phyloP scores from a whole-genome alignment of 2,329 filamentous ascomycete genomes.

The Huntiella savannae region DNA sequence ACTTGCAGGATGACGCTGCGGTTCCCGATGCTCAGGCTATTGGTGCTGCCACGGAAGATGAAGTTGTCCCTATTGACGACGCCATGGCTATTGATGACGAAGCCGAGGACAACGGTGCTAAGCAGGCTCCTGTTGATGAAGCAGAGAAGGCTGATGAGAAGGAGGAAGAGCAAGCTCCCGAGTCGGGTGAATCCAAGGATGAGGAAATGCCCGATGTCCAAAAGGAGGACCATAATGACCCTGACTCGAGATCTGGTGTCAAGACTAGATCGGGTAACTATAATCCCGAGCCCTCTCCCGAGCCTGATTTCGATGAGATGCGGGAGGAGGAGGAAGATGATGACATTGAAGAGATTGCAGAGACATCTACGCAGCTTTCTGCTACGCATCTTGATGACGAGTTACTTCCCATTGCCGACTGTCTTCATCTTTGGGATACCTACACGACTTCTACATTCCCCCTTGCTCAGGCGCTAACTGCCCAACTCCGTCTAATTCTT shows the following conservation, averaged over 20 bases:
- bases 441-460: conserved; percentile 73
- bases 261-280: conserved; percentile 40
- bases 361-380: conserved; percentile 44
- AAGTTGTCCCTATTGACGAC: conserved; percentile 70
- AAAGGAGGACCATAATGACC: conserved; percentile 14
- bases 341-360: conserved; percentile 30
- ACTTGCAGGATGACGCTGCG: conserved; percentile 67
- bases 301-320: conserved; percentile 19
- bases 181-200: conserved; percentile 20
- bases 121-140: conserved; percentile 24
- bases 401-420: conserved; percentile 30
- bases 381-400: conserved; percentile 48
- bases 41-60: conserved; percentile 72
- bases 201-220: conserved; percentile 13
- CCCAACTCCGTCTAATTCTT: conserved; percentile 88
- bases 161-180: conserved; percentile 21
- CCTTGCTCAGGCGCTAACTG: conserved; percentile 74
- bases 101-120: conserved; percentile 29
- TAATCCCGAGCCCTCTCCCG: conserved; percentile 28
- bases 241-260: conserved; percentile 40
- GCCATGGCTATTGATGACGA: conserved; percentile 69
- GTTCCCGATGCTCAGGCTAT: conserved; percentile 79
- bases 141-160: conserved; percentile 17
- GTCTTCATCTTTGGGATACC: conserved; percentile 62
- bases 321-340: conserved; percentile 25